Evolutionary conservation across 495 filamentous ascomycete species (phyloP), one percentile per base, ranked within the genome.

Genomic region (Chlorociboria aeruginascens): DNA sequence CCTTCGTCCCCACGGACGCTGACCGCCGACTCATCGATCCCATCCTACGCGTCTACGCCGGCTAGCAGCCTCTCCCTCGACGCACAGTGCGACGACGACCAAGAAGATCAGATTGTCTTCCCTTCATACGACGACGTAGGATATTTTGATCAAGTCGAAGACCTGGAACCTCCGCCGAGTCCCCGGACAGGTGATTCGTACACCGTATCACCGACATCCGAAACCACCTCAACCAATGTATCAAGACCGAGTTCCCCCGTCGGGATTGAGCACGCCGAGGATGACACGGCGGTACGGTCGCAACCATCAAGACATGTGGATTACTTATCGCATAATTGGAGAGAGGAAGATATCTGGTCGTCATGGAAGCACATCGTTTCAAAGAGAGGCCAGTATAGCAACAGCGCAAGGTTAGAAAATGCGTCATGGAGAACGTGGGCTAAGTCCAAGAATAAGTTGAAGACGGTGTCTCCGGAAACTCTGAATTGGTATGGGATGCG

Each of bases 371-470:
- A 89, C 64, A 87, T 98, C 55, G 81, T 88, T 32, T 74, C 80
- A 10, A 84, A 84, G 51, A 76, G 80, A 59, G 78, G 77, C 25
- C 71, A 82, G 32, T 94, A 93, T 55, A 83, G 71, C 52, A 88
- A 98, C 59, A 72, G 83, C 20, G 77, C 82, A 12, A 72, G 90
- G 43, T 63, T 98, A 43, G 90, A 98, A 62, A 98, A 98, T 68
- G 92, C 90, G 3, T 95, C 90, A 2, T 98, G 90, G 90, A 74
- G 90, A 58, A 92, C 89, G 14, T 98, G 90, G 90, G 79, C 86
- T 58, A 96, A 96, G 60, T 69, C 82, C 14, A 95, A 94, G 61
- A 79, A 89, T 59, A 76, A 82, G 25, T 64, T 95, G 48, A 79
- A 78, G 60, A 96, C 92, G 0, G 78, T 95, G 2, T 55, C 52